Base-by-base conservation (phyloP, 2,329 filamentous ascomycete species). In the Lithohypha guttulata region DNA sequence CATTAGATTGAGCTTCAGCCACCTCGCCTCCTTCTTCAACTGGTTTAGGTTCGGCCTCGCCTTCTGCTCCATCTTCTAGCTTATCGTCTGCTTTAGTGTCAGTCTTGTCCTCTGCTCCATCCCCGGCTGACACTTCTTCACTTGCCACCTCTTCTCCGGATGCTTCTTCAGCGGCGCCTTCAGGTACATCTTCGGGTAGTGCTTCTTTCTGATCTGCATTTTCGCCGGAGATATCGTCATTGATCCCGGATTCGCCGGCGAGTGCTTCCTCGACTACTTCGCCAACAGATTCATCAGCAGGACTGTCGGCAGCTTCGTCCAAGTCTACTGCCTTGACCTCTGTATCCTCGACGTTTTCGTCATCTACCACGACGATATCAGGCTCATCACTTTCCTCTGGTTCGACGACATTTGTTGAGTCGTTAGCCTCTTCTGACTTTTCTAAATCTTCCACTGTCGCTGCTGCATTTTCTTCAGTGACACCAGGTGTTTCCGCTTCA, bases 21-120 rank as follows among this genome's bases (percentile, higher is more conserved):
- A n/a, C n/a, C n/a, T n/a, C n/a, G n/a, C n/a, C 35, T 48, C 49
- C 5, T 51, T 53, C 19, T 45, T 34, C 31, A 34, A 42, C 41
- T 56, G 49, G 21, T 21, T 17, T 2, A 29, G 41, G 34, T 41
- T 47, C 30, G 46, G 43, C 22, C 18, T 10, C 15, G 6, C 37
- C 36, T 55, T 51, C 35, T n/a, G n/a, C n/a, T n/a, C n/a, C n/a
- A n/a, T n/a, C n/a, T n/a, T n/a, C n/a, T n/a, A n/a, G n/a, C n/a
- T n/a, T n/a, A n/a, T n/a, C n/a, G n/a, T n/a, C n/a, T n/a, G n/a
- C n/a, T n/a, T n/a, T n/a, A n/a, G n/a, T n/a, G n/a, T n/a, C n/a
- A n/a, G n/a, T n/a, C n/a, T 34, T 38, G 6, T 42, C 21, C 37
- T 42, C 33, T 30, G 43, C 47, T 20, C 31, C 18, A 33, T 34